phyloP scores from a whole-genome alignment of 108 stramenopile genomes.

The Fragilaria radians region DNA sequence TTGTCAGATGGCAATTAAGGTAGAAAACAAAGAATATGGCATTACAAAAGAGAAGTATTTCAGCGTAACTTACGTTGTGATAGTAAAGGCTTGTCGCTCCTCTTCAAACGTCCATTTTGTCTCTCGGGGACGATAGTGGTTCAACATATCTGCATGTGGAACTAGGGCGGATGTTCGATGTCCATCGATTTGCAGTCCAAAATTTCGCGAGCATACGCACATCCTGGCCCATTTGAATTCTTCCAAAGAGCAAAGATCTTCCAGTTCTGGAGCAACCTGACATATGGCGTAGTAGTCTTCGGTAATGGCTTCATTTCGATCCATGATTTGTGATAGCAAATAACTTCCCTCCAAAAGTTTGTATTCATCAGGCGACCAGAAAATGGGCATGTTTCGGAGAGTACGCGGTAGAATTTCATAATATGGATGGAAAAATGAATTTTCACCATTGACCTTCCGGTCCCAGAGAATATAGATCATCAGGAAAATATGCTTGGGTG shows the following conservation, averaged over 20 bases:
- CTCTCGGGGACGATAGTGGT: conserved; percentile 97
- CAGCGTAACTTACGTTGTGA: conserved; percentile 62
- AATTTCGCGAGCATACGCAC: conserved; percentile 97
- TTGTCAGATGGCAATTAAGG: background rate
- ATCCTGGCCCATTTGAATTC: conserved; percentile 99
- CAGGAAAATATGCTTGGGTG: conserved; percentile 98
- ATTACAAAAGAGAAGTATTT: background rate
- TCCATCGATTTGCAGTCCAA: conserved; percentile 93
- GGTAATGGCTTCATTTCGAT: conserved; percentile 79
- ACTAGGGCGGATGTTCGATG: conserved; percentile 94
- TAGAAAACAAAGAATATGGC: background rate
- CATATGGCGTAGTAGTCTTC: conserved; percentile 92
- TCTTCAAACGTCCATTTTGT: conserved; percentile 99
- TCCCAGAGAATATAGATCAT: conserved; percentile 97
- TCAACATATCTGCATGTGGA: conserved; percentile 99
- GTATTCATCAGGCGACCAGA: conserved; percentile 90
- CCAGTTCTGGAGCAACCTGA: conserved; percentile 68
- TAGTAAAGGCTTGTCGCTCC: conserved; percentile 93
- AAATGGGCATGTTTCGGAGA: conserved; percentile 96
- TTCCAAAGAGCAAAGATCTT: conserved; percentile 65
- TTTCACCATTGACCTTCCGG: conserved; percentile 57
- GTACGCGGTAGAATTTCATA: conserved; percentile 91
- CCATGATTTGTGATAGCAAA: conserved; percentile 75
- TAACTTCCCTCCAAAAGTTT: conserved; percentile 77
- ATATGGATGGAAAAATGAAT: conserved; percentile 96